Base-by-base conservation (phyloP, 2,329 filamentous ascomycete genomes). In the Colletotrichum destructivum region DNA sequence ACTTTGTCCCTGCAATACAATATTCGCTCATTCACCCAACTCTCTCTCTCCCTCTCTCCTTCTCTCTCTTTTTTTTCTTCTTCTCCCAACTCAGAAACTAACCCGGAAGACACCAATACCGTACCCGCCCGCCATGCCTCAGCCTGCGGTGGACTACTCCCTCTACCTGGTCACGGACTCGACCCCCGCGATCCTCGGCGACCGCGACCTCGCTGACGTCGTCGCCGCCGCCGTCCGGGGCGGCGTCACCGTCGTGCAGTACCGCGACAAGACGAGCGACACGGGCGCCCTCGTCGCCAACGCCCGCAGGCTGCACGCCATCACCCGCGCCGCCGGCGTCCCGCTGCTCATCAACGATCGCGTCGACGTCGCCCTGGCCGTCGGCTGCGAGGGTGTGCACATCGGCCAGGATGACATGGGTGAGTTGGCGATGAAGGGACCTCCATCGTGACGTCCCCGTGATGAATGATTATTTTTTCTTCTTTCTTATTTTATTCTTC, bases 131-230 rank as follows among this genome's bases (percentile, higher is more conserved):
- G 40, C 54, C 62, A 84, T 82, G 78, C 68, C 77, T 66, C 76
- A 84, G 71, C 74, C 81, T 79, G 78, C 83, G 23, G 85, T 92
- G 57, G 91, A 97, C 82, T 95, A 97, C 81, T 91, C 92, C 60
- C 85, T 98, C 49, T 98, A 98, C 80, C 88, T 98, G 69, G 95
- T 98, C 76, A 98, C 95, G 6, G 95, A 98, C 86, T 96, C 94
- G 62, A 97, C 95, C n/a, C 89, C 92, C 16, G 90, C 91, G 44
- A 94, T 98, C 75, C 90, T 98, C 54, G 93, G 93, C 66, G 84
- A 87, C 74, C 89, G 88, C 76, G 88, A 94, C 79, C 86, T 98
- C 47, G 88, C 89, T 71, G 76, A 88, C 12, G 91, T 98, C 1
- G 95, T 98, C 65, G 90, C 92, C 77, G 88, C 89, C 56, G 93